phyloP scores from a whole-genome alignment of 1,284 basidiomycete species.

The Cronartium quercuum region DNA sequence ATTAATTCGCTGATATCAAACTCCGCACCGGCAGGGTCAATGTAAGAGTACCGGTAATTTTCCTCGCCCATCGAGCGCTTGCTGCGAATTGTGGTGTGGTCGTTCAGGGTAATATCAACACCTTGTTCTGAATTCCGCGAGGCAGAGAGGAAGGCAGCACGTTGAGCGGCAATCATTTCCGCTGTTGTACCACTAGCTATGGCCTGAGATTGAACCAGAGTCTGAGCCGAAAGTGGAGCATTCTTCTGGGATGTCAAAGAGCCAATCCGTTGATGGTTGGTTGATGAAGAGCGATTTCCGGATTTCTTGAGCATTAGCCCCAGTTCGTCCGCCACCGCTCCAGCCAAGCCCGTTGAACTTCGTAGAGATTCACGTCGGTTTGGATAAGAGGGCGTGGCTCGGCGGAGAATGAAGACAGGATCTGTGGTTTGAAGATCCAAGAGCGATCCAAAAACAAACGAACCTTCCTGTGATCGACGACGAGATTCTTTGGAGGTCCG shows the following conservation, averaged over 20 bases:
- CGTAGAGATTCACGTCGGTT: slow-evolving; percentile 16
- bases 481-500: slow-evolving; percentile 61
- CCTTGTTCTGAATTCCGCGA: slow-evolving; percentile 76
- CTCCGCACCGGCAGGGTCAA: slow-evolving; percentile 69
- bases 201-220: not conserved
- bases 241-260: slow-evolving; percentile 49
- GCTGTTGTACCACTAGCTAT: slow-evolving; percentile 50
- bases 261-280: slow-evolving; percentile 1
- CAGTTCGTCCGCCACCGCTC: slow-evolving; percentile 42
- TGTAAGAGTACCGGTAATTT: slow-evolving; percentile 78
- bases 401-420: slow-evolving; percentile 71
- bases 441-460: slow-evolving; percentile 61
- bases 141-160: slow-evolving; percentile 73
- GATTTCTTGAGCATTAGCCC: slow-evolving; percentile 32
- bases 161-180: slow-evolving; percentile 86
- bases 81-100: slow-evolving; percentile 76
- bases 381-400: slow-evolving; percentile 43
- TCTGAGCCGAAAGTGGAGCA: slow-evolving; percentile 48
- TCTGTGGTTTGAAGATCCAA: slow-evolving; percentile 75
- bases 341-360: slow-evolving; percentile 39
- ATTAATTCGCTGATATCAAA: slow-evolving; percentile 87
- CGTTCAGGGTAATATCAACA: slow-evolving; percentile 74
- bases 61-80: slow-evolving; percentile 54
- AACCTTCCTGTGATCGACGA: slow-evolving; percentile 80
- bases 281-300: not conserved